These are phyloP conservation scores for Geotrichum histeridarum DNA, from an alignment of 1,139 yeast genomes.

Conservation along the genomic window DNA sequence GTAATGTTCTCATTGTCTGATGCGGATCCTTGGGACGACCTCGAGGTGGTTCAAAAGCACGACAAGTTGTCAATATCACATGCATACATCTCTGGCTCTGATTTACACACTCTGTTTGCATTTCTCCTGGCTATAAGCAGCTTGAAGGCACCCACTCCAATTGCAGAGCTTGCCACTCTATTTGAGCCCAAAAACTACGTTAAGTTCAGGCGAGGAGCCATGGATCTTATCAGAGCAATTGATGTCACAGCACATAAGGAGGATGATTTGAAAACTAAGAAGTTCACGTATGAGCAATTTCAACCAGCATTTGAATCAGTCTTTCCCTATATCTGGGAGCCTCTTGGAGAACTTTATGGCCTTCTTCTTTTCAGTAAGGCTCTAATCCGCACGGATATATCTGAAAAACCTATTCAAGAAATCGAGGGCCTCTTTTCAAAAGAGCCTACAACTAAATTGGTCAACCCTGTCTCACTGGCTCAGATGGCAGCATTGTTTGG, in stretches of 20 bases:
- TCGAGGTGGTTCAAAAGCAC: slow-evolving; percentile 28
- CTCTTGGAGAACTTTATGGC: slow-evolving; percentile 29
- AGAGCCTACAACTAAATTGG: slow-evolving; percentile 32
- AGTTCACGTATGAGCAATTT: slow-evolving; percentile 25
- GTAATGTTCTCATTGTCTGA: slow-evolving; percentile 23
- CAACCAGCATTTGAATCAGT: slow-evolving; percentile 20
- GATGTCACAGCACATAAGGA: slow-evolving; percentile 18
- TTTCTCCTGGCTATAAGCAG: slow-evolving; percentile 29
- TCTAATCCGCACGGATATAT: not conserved
- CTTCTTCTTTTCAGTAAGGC: slow-evolving; percentile 5
- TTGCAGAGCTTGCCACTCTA: slow-evolving; percentile 16
- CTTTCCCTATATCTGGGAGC: slow-evolving; percentile 28
- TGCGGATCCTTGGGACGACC: slow-evolving; percentile 33
- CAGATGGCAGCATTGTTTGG: slow-evolving; percentile 37
- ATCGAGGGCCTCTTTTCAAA: slow-evolving; percentile 12
- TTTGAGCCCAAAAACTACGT: slow-evolving; percentile 16
- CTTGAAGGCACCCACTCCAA: slow-evolving; percentile 18
- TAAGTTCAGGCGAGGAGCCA: slow-evolving; percentile 21
- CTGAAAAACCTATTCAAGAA: not conserved
- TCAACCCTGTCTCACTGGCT: slow-evolving; percentile 43
- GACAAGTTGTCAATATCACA: slow-evolving; percentile 1
- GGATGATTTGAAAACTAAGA: slow-evolving; percentile 19
- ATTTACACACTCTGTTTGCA: slow-evolving; percentile 27
- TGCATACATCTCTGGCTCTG: slow-evolving; percentile 25
- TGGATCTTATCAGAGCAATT: slow-evolving; percentile 23